phyloP scores from a whole-genome alignment of 2,329 filamentous ascomycete species.

The Penicillium griseofulvum region DNA sequence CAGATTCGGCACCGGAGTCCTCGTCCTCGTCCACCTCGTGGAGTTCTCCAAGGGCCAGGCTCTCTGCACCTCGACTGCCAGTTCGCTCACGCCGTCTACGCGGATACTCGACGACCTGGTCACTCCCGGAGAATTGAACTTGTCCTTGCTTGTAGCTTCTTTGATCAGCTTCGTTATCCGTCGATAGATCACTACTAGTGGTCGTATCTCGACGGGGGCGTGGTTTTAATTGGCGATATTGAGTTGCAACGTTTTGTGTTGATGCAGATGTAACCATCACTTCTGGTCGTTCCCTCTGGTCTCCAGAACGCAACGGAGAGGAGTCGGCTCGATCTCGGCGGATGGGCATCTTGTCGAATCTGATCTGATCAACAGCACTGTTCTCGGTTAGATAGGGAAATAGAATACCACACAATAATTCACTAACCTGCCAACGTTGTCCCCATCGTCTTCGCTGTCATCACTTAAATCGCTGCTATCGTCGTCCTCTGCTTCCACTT shows the following conservation, averaged over 20 bases:
- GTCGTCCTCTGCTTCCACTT: conserved; percentile 58
- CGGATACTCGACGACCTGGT: conserved; percentile 37
- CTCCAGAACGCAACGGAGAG: conserved; percentile 68
- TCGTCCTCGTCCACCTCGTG: conserved; percentile 42
- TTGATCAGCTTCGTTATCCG: conserved; percentile 61
- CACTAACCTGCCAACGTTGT: conserved; percentile 40
- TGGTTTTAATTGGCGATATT: conserved; percentile 55
- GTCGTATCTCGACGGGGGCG: conserved; percentile 60
- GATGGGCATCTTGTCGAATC: conserved; percentile 93
- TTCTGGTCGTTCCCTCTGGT: conserved; percentile 46
- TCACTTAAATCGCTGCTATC: conserved; percentile 66
- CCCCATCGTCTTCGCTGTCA: conserved; percentile 63
- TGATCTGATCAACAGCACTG: conserved; percentile 81
- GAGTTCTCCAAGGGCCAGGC: conserved; percentile 31
- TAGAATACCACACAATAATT: background rate
- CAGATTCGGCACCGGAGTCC: conserved; percentile 49
- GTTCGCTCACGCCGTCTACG: conserved; percentile 27
- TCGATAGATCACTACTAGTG: conserved; percentile 65
- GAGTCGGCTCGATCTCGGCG: conserved; percentile 75
- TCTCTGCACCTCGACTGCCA: conserved; percentile 30
- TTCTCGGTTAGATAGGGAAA: conserved; percentile 19
- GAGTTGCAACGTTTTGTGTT: conserved; percentile 46
- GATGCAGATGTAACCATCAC: conserved; percentile 58
- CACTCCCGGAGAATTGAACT: conserved; percentile 45
- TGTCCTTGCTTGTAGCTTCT: conserved; percentile 54